A percentile compares a stretch with the other conserved stretches of the same genome.
Evolutionary conservation across 148 eudicot species (phyloP).

Genomic region (Mesembryanthemum crystallinum): DNA sequence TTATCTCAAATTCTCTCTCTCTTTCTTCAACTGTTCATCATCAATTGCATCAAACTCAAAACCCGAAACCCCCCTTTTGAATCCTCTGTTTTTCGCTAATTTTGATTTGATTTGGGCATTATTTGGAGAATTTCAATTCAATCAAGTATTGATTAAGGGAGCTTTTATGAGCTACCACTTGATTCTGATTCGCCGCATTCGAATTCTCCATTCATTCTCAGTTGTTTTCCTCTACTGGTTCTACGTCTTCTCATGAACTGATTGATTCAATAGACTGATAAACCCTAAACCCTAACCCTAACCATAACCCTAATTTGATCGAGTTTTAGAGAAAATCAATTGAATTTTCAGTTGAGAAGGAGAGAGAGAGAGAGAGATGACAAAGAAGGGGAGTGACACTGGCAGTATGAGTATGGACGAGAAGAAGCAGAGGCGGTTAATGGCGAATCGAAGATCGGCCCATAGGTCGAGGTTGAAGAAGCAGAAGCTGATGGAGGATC

Average conservation of each 20-base stretch:
- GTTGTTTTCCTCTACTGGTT: slow-evolving; percentile 92
- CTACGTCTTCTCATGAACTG: slow-evolving; percentile 65
- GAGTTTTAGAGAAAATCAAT: neutral
- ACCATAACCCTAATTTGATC: slow-evolving; percentile 6
- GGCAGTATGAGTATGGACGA: slow-evolving; percentile 49
- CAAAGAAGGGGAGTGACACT: slow-evolving; percentile 15
- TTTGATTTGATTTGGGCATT: too few species aligned
- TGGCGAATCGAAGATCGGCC: slow-evolving; percentile 79
- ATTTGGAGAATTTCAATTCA: too few species aligned
- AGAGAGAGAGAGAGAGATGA: slow-evolving; percentile 10
- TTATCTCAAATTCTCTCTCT: too few species aligned
- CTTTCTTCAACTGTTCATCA: too few species aligned
- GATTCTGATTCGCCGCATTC: slow-evolving; percentile 57
- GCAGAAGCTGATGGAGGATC: slow-evolving; percentile 63
- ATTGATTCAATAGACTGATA: neutral
- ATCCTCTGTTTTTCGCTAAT: too few species aligned
- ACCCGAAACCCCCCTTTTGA: too few species aligned
- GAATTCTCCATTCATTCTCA: slow-evolving; percentile 79
- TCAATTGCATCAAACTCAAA: too few species aligned
- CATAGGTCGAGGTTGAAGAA: slow-evolving; percentile 71
- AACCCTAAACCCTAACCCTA: neutral
- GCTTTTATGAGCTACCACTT: slow-evolving; percentile 37
- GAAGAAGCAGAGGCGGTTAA: slow-evolving; percentile 66
- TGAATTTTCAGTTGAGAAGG: neutral
- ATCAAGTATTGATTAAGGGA: neutral